phyloP scores from a whole-genome alignment of 495 filamentous ascomycete genomes.

The Penicillium verhagenii region DNA sequence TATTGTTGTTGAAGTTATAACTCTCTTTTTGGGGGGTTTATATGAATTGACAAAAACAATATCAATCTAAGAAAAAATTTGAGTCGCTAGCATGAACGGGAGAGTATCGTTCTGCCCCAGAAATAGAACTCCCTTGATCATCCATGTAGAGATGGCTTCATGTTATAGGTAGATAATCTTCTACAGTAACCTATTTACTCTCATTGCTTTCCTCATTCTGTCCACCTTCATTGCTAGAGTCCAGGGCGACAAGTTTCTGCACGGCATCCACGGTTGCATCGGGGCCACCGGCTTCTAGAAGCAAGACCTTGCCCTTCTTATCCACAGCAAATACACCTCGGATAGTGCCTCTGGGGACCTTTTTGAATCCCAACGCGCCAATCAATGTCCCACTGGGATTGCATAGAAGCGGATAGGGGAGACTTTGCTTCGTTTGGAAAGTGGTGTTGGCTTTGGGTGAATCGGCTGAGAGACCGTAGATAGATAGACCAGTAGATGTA shows the following conservation, averaged over 20 bases:
- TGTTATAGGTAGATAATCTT: not conserved
- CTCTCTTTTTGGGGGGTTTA: no score
- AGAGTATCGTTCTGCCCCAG: not conserved
- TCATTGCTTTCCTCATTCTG: slow-evolving; percentile 10
- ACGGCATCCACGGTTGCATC: slow-evolving; percentile 50
- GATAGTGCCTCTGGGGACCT: slow-evolving; percentile 69
- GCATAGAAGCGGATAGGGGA: slow-evolving; percentile 89
- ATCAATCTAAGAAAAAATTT: no score
- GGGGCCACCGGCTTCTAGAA: slow-evolving; percentile 44
- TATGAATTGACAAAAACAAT: no score
- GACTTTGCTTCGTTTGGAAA: slow-evolving; percentile 83
- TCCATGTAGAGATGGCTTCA: not conserved
- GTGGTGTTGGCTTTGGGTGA: slow-evolving; percentile 84
- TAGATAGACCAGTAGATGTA: slow-evolving; percentile 74
- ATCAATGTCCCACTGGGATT: slow-evolving; percentile 73
- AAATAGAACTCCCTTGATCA: not conserved
- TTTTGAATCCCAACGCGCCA: slow-evolving; percentile 72
- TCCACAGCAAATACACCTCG: slow-evolving; percentile 86
- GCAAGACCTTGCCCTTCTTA: slow-evolving; percentile 57
- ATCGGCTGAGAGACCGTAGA: slow-evolving; percentile 89
- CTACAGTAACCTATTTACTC: slow-evolving; percentile 8
- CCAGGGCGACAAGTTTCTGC: slow-evolving; percentile 31
- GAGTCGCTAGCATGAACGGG: not conserved
- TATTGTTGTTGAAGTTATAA: no score
- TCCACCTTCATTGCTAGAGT: slow-evolving; percentile 2